Evolutionary conservation across 2,329 filamentous ascomycete species (phyloP), one percentile per base, ranked within the genome.

Genomic region (Verticillium isaacii): DNA sequence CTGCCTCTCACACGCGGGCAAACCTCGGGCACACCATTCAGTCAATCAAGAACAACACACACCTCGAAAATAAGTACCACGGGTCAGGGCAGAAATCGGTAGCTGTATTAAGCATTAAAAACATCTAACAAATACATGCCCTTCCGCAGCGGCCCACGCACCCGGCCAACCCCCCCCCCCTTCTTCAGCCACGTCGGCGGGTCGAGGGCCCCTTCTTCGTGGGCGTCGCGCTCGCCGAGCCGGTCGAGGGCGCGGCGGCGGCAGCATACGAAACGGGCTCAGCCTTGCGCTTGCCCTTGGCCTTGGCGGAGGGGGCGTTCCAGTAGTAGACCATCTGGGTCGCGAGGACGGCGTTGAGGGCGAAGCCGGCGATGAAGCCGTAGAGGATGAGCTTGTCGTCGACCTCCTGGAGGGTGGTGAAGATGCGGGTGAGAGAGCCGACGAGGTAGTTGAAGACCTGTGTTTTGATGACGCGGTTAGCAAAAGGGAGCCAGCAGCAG

Each of bases 381-480:
- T 96, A 98, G 32, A 99, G 85, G 70, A 99, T 98, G 63, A 98
- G 83, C 78, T 93, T 93, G 77, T 99, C 95, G 74, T 96, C 91
- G 63, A 99, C 95, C 81, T 99, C 95, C 73, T 98, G 93, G 62
- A 99, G 81, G 9, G 96, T 99, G 36, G 95, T 99, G 78, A 97
- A 99, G 79, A 99, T 96, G 73, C 95, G 91, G 32, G 92, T 91
- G 62, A 98, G 86, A 54, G 93, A 97, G 45, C 96, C 95, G 69
- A 89, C 83, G 70, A 99, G 91, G 78, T 97, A 99, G 82, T 97
- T 98, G 85, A 99, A 97, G 68, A 99, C 93, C 93, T 97, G 70
- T 8, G 57, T 14, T 17, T 34, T 50, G 3, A 29, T 29, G 29
- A 29, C 50, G 17, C 7, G 32, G 57, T 65, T n/a, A 62, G 62